Evolutionary conservation across 1,139 yeast species (phyloP).

Genomic region (Kodamaea suecica): DNA sequence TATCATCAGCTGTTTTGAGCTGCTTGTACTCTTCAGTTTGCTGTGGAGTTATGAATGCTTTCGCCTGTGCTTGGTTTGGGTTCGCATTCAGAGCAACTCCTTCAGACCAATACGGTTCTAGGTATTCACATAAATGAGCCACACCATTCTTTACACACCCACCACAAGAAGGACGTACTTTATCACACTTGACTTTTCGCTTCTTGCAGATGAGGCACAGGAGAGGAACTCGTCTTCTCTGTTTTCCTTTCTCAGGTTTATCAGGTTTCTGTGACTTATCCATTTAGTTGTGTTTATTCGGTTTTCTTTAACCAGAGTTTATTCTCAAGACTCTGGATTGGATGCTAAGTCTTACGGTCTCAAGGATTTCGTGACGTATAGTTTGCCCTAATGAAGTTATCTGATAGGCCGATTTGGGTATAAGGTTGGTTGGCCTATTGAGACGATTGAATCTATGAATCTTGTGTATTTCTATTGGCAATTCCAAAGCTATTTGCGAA

Average conservation of each 20-base stretch:
- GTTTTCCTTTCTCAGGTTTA: slow-evolving; percentile 13
- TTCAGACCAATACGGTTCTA: slow-evolving; percentile 40
- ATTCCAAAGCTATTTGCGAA: no score
- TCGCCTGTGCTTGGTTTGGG: neutral
- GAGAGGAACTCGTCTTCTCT: slow-evolving; percentile 39
- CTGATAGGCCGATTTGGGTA: no score
- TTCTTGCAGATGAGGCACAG: slow-evolving; percentile 43
- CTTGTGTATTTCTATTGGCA: no score
- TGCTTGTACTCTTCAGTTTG: slow-evolving; percentile 23
- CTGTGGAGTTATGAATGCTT: slow-evolving; percentile 9
- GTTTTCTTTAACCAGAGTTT: no score
- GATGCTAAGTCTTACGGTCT: no score
- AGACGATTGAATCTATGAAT: no score
- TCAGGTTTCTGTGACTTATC: neutral
- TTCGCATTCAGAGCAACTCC: neutral
- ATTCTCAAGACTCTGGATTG: no score
- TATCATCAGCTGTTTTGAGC: slow-evolving; percentile 21
- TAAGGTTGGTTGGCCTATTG: no score
- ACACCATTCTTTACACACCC: slow-evolving; percentile 45
- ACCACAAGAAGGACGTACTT: slow-evolving; percentile 41
- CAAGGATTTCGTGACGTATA: no score
- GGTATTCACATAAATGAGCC: slow-evolving; percentile 40
- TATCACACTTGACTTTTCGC: slow-evolving; percentile 47
- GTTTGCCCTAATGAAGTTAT: no score
- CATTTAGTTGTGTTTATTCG: no score